A percentile compares a stretch with the other conserved stretches of the same genome.
These are phyloP conservation scores for Trichocomaceae sp. DNA, from an alignment of 2,329 filamentous ascomycete species.

Conservation along the genomic window DNA sequence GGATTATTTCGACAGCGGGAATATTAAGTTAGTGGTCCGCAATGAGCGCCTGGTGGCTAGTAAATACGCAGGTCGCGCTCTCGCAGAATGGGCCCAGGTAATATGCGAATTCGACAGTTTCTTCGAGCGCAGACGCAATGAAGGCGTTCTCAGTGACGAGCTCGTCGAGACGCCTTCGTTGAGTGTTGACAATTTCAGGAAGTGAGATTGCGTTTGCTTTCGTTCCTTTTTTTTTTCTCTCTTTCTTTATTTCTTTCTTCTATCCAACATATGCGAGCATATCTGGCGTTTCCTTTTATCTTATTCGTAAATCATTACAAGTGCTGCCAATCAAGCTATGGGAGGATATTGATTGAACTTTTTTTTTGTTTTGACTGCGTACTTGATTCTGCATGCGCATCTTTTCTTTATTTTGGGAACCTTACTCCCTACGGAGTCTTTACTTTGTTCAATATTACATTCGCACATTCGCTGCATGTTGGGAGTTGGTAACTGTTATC, in stretches of 20 bases:
- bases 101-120: slow-evolving; percentile 59
- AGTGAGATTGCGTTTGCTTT: slow-evolving; percentile 19
- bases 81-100: slow-evolving; percentile 59
- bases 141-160: slow-evolving; percentile 53
- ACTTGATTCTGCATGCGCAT: not conserved
- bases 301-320: not conserved
- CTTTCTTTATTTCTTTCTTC: too few species aligned
- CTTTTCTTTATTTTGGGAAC: not conserved
- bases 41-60: slow-evolving; percentile 36
- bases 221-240: not conserved
- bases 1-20: slow-evolving; percentile 6
- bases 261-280: not conserved
- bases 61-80: slow-evolving; percentile 56
- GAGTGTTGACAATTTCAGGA: slow-evolving; percentile 56
- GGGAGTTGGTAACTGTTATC: not conserved
- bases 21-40: slow-evolving; percentile 8
- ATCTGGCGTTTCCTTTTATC: not conserved
- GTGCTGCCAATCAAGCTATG: not conserved
- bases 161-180: slow-evolving; percentile 57
- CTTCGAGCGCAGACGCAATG: slow-evolving; percentile 54
- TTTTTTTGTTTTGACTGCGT: not conserved
- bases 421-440: not conserved
- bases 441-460: not conserved
- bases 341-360: not conserved
- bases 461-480: not conserved